These are phyloP conservation scores for Batkoa obscura DNA, from an alignment of 371 early-diverging fungal genomes.

Conservation along the genomic window DNA sequence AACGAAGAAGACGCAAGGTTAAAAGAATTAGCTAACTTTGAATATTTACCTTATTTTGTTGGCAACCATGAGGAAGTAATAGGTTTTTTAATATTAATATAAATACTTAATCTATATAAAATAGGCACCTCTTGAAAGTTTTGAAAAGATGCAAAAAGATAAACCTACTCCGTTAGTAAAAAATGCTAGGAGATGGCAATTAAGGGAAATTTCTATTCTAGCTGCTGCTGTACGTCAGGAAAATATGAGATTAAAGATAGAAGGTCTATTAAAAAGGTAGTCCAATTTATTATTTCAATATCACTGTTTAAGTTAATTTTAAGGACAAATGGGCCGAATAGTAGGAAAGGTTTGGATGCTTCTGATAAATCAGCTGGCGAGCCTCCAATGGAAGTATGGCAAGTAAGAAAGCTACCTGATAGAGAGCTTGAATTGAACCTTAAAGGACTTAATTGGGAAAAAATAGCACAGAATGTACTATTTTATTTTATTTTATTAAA, in stretches of 20 bases:
- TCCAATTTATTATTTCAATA: slow-evolving; percentile 11
- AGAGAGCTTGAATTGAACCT: slow-evolving; percentile 30
- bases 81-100: too few relatives aligned
- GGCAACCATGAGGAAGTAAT: slow-evolving; percentile 15
- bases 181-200: slow-evolving; percentile 19
- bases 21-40: neutral
- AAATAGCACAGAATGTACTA: slow-evolving; percentile 21
- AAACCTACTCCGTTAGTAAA: slow-evolving; percentile 14
- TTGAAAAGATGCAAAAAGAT: slow-evolving; percentile 16
- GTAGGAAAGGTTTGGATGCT: neutral
- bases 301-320: slow-evolving; percentile 1
- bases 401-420: slow-evolving; percentile 22
- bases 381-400: slow-evolving; percentile 5
- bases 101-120: too few relatives aligned
- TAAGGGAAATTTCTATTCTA: slow-evolving; percentile 19
- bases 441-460: slow-evolving; percentile 41
- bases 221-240: slow-evolving; percentile 18
- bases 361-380: slow-evolving; percentile 11
- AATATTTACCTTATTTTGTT: slow-evolving; percentile 22
- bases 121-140: slow-evolving; percentile 19
- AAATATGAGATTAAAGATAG: slow-evolving; percentile 18
- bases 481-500: neutral
- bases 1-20: neutral
- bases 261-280: slow-evolving; percentile 15
- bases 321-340: neutral